Percentiles rank a stretch among this genome's conserved stretches.
phyloP scores from a whole-genome alignment of 352 stramenopile species.

The Phytophthora syringae region DNA sequence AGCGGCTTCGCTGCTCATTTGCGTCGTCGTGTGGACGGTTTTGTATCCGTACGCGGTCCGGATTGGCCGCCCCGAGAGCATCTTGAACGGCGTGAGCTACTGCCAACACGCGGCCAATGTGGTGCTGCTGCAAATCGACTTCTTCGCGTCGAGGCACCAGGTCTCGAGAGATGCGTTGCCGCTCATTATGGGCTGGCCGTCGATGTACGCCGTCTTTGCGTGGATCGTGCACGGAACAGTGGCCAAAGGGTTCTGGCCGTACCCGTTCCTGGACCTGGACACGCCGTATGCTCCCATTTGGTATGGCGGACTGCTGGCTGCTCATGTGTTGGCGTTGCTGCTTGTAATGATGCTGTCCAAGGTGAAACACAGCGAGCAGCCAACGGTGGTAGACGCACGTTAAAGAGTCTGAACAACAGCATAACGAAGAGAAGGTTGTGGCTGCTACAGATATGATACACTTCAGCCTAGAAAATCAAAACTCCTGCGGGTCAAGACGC shows the following conservation, averaged over 20 bases:
- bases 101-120: conserved; percentile 81
- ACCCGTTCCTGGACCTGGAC: conserved; percentile 77
- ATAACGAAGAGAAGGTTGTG: background rate
- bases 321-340: conserved; percentile 49
- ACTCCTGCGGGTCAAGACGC: conserved; percentile 18
- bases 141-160: conserved; percentile 52
- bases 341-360: conserved; percentile 56
- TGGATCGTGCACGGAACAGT: conserved; percentile 81
- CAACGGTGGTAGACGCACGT: conserved; percentile 7
- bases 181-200: conserved; percentile 66
- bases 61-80: conserved; percentile 48
- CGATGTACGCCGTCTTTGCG: conserved; percentile 72
- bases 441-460: conserved; percentile 28
- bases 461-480: conserved; percentile 5
- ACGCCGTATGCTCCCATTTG: conserved; percentile 78
- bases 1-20: conserved; percentile 71
- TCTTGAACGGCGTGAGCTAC: conserved; percentile 85
- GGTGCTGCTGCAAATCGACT: conserved; percentile 74
- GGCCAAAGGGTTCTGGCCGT: conserved; percentile 77
- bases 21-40: conserved; percentile 75
- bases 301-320: conserved; percentile 67
- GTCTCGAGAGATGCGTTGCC: conserved; percentile 66
- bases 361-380: conserved; percentile 40
- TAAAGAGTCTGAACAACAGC: conserved; percentile 5
- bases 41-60: conserved; percentile 70